Base-by-base conservation (phyloP, 345 rosid genomes). In the Geranium rotundifolium region DNA sequence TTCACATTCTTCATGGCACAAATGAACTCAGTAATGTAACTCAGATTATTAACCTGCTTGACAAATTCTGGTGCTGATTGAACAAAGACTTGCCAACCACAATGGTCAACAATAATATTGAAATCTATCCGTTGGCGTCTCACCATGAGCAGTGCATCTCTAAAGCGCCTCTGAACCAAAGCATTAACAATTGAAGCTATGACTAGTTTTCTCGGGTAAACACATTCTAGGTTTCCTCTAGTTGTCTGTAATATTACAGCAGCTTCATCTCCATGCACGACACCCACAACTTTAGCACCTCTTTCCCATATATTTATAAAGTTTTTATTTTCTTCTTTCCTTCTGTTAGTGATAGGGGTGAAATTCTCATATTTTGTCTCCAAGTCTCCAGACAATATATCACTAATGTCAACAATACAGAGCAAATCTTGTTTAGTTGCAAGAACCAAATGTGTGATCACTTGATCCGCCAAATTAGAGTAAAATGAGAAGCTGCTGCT, bases 51-150 rank as follows among this genome's bases (percentile, higher is more conserved):
- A 55, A 88, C 89, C 80, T 90, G 95, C 63, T 64, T 69, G 65
- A 90, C 99, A 80, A 93, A 90, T 65, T 85, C 92, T 54, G 85
- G 78, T 65, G 96, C 95, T 63, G 80, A 76, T 56, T 76, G 84
- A 65, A 83, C 71, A 77, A 93, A 93, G 59, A 71, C 67, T 72
- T 85, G 86, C 96, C 96, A 86, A 30, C 99, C 97, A 71, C 81
- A 81, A 68, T 84, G 67, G 66, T 93, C 97, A 64, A 88, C 85
- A 52, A 90, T 80, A 41, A 90, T 75, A 73, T 93, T 93, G 68
- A 93, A 90, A 82, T 93, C 81, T 65, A 90, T 93, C 74, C 99
- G 85, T 18, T 93, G 99, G 55, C 95, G 83, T 81, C 99, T 85
- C 54, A 93, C 99, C 96, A 93, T 86, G 67, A 79, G 73, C 55